Percentiles rank a stretch among this genome's conserved stretches.
phyloP scores from a whole-genome alignment of 1,139 yeast genomes.

The Kodamaea anthophila region DNA sequence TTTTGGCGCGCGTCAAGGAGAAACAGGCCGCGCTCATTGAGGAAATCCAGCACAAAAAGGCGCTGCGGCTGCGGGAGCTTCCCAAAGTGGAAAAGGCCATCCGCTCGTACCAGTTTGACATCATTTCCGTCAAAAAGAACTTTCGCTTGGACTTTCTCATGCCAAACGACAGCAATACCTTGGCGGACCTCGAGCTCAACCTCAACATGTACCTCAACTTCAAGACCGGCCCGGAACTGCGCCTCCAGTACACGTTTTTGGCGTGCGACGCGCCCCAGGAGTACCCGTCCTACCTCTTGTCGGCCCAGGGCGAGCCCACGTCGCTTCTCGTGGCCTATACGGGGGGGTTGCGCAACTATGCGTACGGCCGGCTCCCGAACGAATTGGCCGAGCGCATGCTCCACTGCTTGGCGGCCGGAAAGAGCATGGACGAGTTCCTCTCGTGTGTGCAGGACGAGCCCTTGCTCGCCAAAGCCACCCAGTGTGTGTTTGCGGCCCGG shows the following conservation, averaged over 20 bases:
- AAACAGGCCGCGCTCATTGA: conserved; percentile 9
- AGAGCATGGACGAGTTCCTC: conserved; percentile 4
- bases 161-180: conserved; percentile 31
- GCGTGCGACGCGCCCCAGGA: conserved; percentile 9
- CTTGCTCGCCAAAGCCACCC: conserved; percentile 15
- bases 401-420: conserved; percentile 3
- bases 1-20: conserved; percentile 13
- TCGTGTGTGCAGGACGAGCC: too few species aligned
- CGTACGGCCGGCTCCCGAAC: conserved; percentile 38
- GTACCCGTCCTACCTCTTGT: conserved; percentile 33
- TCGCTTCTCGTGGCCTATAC: conserved; percentile 32
- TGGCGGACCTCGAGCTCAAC: conserved; percentile 32
- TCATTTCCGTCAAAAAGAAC: conserved; percentile 32
- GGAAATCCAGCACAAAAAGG: conserved; percentile 8
- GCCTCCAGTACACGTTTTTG: conserved; percentile 12
- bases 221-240: conserved; percentile 9
- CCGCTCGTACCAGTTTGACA: conserved; percentile 24
- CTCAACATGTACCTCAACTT: conserved; percentile 32
- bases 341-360: conserved; percentile 39
- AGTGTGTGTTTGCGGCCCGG: conserved; percentile 39
- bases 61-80: conserved; percentile 1
- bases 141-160: conserved; percentile 30
- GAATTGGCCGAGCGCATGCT: conserved; percentile 14
- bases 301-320: conserved; percentile 19
- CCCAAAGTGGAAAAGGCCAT: background rate